phyloP scores from a whole-genome alignment of 2,329 filamentous ascomycete species.

The Rhexocercosporidium sp. region DNA sequence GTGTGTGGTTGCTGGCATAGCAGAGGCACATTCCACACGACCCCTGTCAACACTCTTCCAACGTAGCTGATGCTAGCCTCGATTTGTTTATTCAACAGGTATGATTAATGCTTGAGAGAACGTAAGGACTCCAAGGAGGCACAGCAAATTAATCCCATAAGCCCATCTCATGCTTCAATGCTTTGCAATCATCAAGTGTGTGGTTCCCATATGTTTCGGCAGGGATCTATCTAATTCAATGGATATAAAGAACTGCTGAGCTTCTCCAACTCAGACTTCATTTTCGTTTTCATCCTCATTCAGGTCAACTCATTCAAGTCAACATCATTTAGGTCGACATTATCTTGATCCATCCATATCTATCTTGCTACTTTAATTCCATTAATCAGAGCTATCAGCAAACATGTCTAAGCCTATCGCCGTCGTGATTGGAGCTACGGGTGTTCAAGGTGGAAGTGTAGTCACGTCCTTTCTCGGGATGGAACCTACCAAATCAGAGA shows the following conservation, averaged over 20 bases:
- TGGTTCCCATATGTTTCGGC: background rate
- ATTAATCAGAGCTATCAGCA: background rate
- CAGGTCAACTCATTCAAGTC: no score
- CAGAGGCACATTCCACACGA: no score
- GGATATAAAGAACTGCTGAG: background rate
- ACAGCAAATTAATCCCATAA: background rate
- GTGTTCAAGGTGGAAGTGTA: slow-evolving; percentile 54
- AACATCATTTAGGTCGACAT: background rate
- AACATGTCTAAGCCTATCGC: slow-evolving; percentile 36
- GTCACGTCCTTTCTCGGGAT: slow-evolving; percentile 48
- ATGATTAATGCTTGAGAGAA: background rate
- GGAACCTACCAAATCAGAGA: slow-evolving; percentile 49
- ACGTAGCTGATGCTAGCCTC: background rate
- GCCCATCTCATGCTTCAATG: background rate
- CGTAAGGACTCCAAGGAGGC: background rate
- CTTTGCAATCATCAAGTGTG: background rate
- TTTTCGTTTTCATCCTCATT: no score
- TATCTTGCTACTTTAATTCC: background rate
- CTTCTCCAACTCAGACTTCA: background rate
- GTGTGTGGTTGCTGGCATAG: background rate
- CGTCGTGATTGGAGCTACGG: slow-evolving; percentile 52
- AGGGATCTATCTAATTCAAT: background rate
- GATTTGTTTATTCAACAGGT: background rate
- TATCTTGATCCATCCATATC: background rate
- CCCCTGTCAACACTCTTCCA: background rate